phyloP scores from a whole-genome alignment of 345 rosid genomes.

The Moricandia moricandioides region DNA sequence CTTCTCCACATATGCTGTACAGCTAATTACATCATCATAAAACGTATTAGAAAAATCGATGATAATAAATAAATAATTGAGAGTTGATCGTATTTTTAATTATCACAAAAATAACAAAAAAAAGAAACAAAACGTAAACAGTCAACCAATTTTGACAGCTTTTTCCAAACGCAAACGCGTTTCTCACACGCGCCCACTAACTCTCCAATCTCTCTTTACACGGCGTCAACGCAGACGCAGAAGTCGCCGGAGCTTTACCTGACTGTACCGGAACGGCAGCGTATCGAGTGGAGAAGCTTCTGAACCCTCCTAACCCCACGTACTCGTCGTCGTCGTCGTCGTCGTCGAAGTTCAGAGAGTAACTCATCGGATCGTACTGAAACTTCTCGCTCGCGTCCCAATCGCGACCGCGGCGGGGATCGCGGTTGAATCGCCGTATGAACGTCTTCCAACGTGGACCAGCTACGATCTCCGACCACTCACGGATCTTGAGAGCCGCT shows the following conservation, averaged over 20 bases:
- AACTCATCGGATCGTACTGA: slow-evolving; percentile 86
- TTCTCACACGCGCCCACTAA: slow-evolving; percentile 26
- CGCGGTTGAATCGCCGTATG: slow-evolving; percentile 78
- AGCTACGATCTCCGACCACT: slow-evolving; percentile 96
- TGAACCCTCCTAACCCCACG: slow-evolving; percentile 37
- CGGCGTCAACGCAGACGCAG: slow-evolving; percentile 21
- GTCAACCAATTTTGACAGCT: slow-evolving; percentile 30
- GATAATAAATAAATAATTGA: neutral
- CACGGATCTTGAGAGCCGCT: slow-evolving; percentile 57
- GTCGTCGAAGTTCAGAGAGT: slow-evolving; percentile 84
- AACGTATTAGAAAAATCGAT: neutral
- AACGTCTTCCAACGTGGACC: slow-evolving; percentile 98
- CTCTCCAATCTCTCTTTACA: slow-evolving; percentile 28
- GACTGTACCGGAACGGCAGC: slow-evolving; percentile 46
- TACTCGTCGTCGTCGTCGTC: slow-evolving; percentile 47
- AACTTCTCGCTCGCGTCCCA: slow-evolving; percentile 53
- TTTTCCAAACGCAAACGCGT: slow-evolving; percentile 25
- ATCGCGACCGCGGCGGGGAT: slow-evolving; percentile 34
- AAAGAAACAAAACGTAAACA: neutral
- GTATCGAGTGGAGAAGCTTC: slow-evolving; percentile 66
- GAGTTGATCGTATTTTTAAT: slow-evolving; percentile 9
- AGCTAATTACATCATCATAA: slow-evolving; percentile 15
- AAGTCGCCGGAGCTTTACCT: slow-evolving; percentile 20
- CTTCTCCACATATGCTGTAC: slow-evolving; percentile 23
- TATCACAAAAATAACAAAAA: slow-evolving; percentile 9